These are phyloP conservation scores for Wallemia hederae DNA, from an alignment of 1,284 basidiomycete genomes.

Conservation along the genomic window DNA sequence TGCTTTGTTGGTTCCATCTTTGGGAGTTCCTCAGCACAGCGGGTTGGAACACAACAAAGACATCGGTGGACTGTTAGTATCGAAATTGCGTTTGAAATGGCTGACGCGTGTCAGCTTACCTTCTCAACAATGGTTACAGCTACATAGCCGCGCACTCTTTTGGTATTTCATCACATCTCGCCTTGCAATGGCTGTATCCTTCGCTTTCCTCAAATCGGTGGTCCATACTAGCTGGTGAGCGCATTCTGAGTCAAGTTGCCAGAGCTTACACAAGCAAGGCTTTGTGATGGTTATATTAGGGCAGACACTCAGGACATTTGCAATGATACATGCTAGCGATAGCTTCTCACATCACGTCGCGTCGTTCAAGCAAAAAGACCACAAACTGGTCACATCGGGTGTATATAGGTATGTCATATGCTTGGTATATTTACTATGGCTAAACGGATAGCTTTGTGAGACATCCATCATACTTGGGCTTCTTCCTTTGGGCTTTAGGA, in stretches of 20 bases:
- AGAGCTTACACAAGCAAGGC: conserved; percentile 20
- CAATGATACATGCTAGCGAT: conserved; percentile 81
- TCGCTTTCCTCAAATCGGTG: conserved; percentile 4
- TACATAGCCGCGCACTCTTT: conserved; percentile 63
- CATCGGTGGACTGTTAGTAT: conserved; percentile 64
- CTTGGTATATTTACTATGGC: not conserved
- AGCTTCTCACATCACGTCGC: conserved; percentile 81
- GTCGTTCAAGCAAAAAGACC: conserved; percentile 34
- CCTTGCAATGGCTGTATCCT: conserved; percentile 32
- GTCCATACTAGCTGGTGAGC: not conserved
- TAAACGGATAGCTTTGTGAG: conserved; percentile 35
- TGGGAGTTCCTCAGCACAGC: conserved; percentile 84
- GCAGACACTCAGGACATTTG: conserved; percentile 49
- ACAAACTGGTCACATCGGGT: conserved; percentile 56
- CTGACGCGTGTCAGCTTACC: conserved; percentile 32
- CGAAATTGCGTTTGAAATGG: not conserved
- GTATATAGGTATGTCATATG: conserved; percentile 38
- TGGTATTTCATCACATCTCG: conserved; percentile 51
- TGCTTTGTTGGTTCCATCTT: conserved; percentile 70
- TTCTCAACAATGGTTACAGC: conserved; percentile 61
- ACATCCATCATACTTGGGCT: conserved; percentile 89
- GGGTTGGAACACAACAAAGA: conserved; percentile 75
- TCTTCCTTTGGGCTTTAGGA: conserved; percentile 91
- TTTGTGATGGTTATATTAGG: conserved; percentile 33
- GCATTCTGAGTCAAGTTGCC: not conserved